phyloP scores from a whole-genome alignment of 257 asterid genomes.

The Solanum chiquidenum region DNA sequence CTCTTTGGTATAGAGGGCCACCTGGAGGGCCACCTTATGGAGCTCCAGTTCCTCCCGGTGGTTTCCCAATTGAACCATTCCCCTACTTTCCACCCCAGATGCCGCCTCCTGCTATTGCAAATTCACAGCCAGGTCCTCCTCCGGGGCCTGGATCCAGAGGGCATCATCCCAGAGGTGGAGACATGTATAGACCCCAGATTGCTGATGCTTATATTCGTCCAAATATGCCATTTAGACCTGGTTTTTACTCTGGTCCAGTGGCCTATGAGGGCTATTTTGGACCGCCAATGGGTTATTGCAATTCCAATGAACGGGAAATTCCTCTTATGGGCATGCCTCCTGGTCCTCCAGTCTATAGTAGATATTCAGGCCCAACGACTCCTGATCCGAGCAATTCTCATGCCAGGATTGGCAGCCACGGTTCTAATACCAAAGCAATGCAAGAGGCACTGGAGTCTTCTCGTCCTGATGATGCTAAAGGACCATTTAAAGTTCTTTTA shows the following conservation, averaged over 20 bases:
- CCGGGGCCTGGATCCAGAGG: constrained; percentile 71
- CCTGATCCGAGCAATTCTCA: constrained; percentile 48
- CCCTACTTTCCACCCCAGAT: constrained; percentile 73
- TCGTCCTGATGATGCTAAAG: constrained; percentile 37
- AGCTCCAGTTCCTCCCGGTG: constrained; percentile 60
- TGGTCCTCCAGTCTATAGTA: constrained; percentile 50
- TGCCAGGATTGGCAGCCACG: constrained; percentile 39
- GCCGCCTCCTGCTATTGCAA: constrained; percentile 60
- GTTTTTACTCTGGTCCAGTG: constrained; percentile 75
- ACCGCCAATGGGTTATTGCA: constrained; percentile 73
- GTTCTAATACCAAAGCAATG: constrained; percentile 30
- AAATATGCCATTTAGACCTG: constrained; percentile 76
- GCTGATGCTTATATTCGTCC: constrained; percentile 72
- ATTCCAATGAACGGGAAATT: constrained; percentile 50
- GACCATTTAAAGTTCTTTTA: constrained; percentile 32
- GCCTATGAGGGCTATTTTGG: constrained; percentile 79
- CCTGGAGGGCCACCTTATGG: constrained; percentile 77
- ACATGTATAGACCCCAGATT: constrained; percentile 63
- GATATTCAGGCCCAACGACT: constrained; percentile 41
- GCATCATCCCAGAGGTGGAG: constrained; percentile 72
- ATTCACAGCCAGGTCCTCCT: constrained; percentile 53
- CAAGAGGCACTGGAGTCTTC: constrained; percentile 34
- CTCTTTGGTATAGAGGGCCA: constrained; percentile 79
- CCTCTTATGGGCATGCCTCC: constrained; percentile 58
- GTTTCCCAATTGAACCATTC: constrained; percentile 70